Conservation (phyloP, 2,329 filamentous ascomycete genomes). For the Monosporascus sp. region DNA sequence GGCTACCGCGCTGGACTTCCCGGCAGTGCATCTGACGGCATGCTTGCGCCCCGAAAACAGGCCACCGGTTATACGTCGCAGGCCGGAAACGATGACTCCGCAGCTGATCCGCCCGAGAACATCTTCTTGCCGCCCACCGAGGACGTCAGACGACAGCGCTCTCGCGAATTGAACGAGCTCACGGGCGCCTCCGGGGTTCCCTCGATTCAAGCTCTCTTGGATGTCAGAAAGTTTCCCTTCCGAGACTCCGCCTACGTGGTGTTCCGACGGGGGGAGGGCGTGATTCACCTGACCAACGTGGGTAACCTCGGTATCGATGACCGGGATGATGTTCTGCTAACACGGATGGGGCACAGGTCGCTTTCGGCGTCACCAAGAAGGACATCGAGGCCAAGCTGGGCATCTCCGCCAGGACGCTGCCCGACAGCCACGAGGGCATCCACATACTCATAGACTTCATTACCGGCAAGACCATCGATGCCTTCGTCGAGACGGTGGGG, state of each 20-base stretch:
- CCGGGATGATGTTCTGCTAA: too few relatives aligned
- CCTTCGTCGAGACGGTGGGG: slow-evolving; percentile 38
- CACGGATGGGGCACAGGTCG: neutral
- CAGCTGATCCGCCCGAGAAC: neutral
- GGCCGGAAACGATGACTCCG: too few relatives aligned
- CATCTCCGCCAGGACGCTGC: slow-evolving; percentile 30
- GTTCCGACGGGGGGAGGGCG: neutral
- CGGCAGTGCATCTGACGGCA: neutral
- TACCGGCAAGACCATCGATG: slow-evolving; percentile 41
- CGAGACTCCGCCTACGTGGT: neutral
- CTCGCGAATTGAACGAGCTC: neutral
- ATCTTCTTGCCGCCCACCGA: neutral
- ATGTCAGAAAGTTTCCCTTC: neutral
- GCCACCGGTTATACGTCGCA: too few relatives aligned
- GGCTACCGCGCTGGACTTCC: neutral
- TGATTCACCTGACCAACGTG: neutral
- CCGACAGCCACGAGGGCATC: slow-evolving; percentile 35
- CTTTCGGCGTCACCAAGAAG: neutral
- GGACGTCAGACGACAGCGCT: neutral
- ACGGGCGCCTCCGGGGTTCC: neutral
- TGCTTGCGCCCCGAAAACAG: neutral
- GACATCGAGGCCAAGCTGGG: neutral
- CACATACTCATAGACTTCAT: slow-evolving; percentile 45
- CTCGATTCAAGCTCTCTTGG: neutral
- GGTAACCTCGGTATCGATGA: neutral